Conservation (phyloP, 2,329 filamentous ascomycete species). For the Rutstroemia sp. region DNA sequence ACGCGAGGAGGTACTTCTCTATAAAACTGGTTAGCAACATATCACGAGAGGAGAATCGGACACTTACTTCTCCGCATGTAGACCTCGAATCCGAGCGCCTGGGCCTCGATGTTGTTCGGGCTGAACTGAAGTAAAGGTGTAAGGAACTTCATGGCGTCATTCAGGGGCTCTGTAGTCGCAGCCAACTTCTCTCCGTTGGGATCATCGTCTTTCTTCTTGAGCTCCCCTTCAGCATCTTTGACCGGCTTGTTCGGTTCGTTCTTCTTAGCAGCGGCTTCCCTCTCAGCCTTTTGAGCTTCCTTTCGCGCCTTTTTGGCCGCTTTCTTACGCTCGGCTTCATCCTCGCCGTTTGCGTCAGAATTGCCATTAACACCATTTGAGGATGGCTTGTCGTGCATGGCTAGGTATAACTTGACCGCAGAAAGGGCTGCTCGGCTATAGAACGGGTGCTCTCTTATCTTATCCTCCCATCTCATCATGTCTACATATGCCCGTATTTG, state of each 20-base stretch:
- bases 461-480: constrained; percentile 95
- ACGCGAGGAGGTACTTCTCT: constrained; percentile 83
- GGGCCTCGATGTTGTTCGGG: constrained; percentile 72
- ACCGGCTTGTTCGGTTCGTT: constrained; percentile 73
- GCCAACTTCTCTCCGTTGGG: constrained; percentile 75
- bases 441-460: constrained; percentile 85
- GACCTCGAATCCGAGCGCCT: constrained; percentile 84
- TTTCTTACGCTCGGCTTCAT: constrained; percentile 70
- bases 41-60: neutral
- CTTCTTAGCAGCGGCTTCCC: constrained; percentile 74
- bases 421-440: constrained; percentile 77
- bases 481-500: constrained; percentile 92
- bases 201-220: constrained; percentile 86
- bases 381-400: constrained; percentile 68
- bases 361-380: constrained; percentile 55
- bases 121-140: constrained; percentile 74
- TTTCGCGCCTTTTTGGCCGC: constrained; percentile 85
- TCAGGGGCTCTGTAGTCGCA: constrained; percentile 73
- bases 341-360: constrained; percentile 37
- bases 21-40: constrained; percentile 22
- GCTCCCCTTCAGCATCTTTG: constrained; percentile 52
- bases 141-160: constrained; percentile 82
- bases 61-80: constrained; percentile 72
- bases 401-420: constrained; percentile 73
- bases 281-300: constrained; percentile 65